Base-by-base conservation (phyloP, 441 rosid species). In the Mallotus japonicus region DNA sequence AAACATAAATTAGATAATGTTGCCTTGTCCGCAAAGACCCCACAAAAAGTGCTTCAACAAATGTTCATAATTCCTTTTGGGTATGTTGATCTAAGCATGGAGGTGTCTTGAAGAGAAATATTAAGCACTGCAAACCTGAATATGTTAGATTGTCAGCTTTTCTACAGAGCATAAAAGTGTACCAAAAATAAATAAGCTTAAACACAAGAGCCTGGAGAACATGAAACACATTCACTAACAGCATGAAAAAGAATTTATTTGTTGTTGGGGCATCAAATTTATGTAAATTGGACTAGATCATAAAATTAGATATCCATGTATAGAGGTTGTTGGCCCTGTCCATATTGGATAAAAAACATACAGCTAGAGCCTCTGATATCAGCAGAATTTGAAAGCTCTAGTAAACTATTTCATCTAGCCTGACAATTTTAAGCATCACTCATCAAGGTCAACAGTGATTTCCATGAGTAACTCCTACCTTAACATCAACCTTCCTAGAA, bases 101-200 rank as follows among this genome's bases (percentile, higher is more conserved):
- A 3, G 65, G 62, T 17, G 51, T 34, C 73, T 49, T 28, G 58
- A 74, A 24, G 65, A 24, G 13, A 49, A 59, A 44, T 15, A 62
- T 2, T 24, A n/a, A 11, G 17, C 49, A 17, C 24, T 19, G 53
- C 60, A 64, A 69, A 71, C 75, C 76, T 72, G 79, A 9, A 70
- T 11, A 22, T 57, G 64, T 67, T 75, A 68, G 47, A 32, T 16
- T 59, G 57, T 64, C 40, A 72, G 58, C 15, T 47, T 37, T 10
- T 66, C 40, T 4, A 12, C 24, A 6, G 9, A 65, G 4, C 8
- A 66, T n/a, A 19, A 4, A 24, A 50, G 22, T 57, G 15, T 37
- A 12, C 3, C 40, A 34, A 58, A 13, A 9, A 19, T 19, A 66
- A 47, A 17, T 44, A 57, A 62, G 61, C 10, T 5, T 49, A 28